phyloP scores from a whole-genome alignment of 2,329 filamentous ascomycete species.

The Sarocladium oryzae region DNA sequence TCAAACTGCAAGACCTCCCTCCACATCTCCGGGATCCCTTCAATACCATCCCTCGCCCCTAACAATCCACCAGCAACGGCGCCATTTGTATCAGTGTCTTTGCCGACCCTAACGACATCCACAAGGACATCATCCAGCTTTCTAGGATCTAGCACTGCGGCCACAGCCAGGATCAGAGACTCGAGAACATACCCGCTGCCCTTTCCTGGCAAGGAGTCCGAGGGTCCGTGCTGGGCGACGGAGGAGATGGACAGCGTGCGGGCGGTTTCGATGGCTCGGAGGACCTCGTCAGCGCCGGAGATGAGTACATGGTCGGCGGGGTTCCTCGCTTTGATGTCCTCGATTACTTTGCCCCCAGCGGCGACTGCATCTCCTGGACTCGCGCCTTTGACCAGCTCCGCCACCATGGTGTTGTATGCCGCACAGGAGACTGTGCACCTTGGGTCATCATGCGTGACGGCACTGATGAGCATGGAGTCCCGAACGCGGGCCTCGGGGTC shows the following conservation, averaged over 20 bases:
- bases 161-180: constrained; percentile 32
- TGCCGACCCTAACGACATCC: constrained; percentile 37
- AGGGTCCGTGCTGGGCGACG: constrained; percentile 27
- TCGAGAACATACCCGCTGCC: constrained; percentile 37
- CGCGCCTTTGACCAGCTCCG: constrained; percentile 23
- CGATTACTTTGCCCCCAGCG: constrained; percentile 16
- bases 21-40: constrained; percentile 36
- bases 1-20: constrained; percentile 31
- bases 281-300: constrained; percentile 13
- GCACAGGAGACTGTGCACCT: constrained; percentile 30
- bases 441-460: constrained; percentile 31
- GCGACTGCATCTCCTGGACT: constrained; percentile 21
- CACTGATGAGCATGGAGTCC: constrained; percentile 27
- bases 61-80: constrained; percentile 39
- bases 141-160: constrained; percentile 33
- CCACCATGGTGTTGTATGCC: constrained; percentile 33
- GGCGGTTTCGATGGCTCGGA: constrained; percentile 22
- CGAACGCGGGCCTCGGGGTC: constrained; percentile 19
- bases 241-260: constrained; percentile 17
- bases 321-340: constrained; percentile 11
- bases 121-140: constrained; percentile 36
- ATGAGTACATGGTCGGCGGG: not conserved
- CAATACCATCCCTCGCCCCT: constrained; percentile 36
- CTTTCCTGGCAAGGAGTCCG: constrained; percentile 18
- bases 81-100: constrained; percentile 40